Conservation (phyloP, 2,329 filamentous ascomycete species). For the Cladosporium sphaerospermum region DNA sequence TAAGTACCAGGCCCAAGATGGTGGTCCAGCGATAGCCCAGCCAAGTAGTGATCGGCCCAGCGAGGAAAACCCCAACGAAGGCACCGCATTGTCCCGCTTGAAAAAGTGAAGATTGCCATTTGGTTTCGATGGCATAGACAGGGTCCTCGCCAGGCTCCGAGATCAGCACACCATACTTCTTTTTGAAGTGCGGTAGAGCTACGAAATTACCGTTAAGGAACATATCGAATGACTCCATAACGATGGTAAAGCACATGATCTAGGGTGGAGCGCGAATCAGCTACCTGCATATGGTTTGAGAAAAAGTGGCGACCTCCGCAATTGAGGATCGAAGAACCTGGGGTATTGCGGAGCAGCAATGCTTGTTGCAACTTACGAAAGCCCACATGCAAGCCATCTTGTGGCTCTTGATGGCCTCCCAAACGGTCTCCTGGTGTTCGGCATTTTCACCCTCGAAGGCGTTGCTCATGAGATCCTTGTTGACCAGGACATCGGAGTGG, state of each 20-base stretch:
- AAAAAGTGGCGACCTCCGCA: too few relatives aligned
- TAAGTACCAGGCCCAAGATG: constrained; percentile 44
- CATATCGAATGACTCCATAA: constrained; percentile 56
- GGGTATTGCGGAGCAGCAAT: too few relatives aligned
- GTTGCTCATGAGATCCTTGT: constrained; percentile 36
- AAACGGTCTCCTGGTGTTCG: constrained; percentile 43
- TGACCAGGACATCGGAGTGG: constrained; percentile 32
- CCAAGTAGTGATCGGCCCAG: constrained; percentile 51
- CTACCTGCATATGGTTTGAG: too few relatives aligned
- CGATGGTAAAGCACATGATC: constrained; percentile 46
- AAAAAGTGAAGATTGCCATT: constrained; percentile 53
- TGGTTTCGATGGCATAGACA: constrained; percentile 39
- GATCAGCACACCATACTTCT: constrained; percentile 39
- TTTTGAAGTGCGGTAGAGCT: constrained; percentile 41
- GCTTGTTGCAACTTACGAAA: constrained; percentile 44
- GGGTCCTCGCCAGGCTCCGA: constrained; percentile 4
- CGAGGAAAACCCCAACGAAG: constrained; percentile 51
- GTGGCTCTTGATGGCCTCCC: constrained; percentile 42
- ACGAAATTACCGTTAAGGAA: constrained; percentile 54
- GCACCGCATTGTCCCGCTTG: constrained; percentile 50
- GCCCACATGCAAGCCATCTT: constrained; percentile 47
- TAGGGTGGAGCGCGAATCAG: neutral
- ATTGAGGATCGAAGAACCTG: too few relatives aligned
- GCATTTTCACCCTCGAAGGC: constrained; percentile 51
- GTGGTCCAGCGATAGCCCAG: constrained; percentile 55